phyloP scores from a whole-genome alignment of 2,329 filamentous ascomycete species.

The Didymella sp. region DNA sequence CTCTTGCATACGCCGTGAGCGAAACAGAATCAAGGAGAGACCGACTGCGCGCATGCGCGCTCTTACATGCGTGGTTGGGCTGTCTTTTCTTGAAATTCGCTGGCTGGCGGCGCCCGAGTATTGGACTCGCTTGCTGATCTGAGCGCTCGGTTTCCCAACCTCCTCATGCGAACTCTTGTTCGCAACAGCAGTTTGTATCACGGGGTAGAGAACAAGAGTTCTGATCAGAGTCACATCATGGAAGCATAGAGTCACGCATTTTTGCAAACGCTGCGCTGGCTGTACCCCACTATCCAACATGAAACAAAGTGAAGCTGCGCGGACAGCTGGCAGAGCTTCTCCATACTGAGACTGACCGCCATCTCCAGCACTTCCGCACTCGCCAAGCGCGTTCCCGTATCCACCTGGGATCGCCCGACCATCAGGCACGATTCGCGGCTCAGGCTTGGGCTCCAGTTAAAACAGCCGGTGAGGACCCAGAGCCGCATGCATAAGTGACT shows the following conservation, averaged over 20 bases:
- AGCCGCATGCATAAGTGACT: constrained; percentile 15
- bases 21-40: constrained; percentile 18
- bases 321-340: constrained; percentile 21
- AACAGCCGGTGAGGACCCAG: constrained; percentile 31
- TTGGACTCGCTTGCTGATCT: constrained; percentile 28
- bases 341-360: constrained; percentile 20
- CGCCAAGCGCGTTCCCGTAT: constrained; percentile 20
- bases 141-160: constrained; percentile 20
- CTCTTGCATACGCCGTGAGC: constrained; percentile 15
- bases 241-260: constrained; percentile 1
- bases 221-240: constrained; percentile 4
- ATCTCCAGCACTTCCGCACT: constrained; percentile 14
- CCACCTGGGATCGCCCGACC: constrained; percentile 24
- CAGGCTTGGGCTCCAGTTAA: constrained; percentile 16
- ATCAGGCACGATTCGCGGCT: constrained; percentile 19
- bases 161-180: constrained; percentile 20
- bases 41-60: constrained; percentile 25
- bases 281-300: constrained; percentile 15
- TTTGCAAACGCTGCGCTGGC: constrained; percentile 16
- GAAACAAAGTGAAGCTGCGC: constrained; percentile 17
- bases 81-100: constrained; percentile 28
- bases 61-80: constrained; percentile 40
- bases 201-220: constrained; percentile 12
- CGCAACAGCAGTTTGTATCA: constrained; percentile 3
- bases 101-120: constrained; percentile 32